Conservation (phyloP, 805 yeast genomes). For the Pichia phayaonensis region DNA sequence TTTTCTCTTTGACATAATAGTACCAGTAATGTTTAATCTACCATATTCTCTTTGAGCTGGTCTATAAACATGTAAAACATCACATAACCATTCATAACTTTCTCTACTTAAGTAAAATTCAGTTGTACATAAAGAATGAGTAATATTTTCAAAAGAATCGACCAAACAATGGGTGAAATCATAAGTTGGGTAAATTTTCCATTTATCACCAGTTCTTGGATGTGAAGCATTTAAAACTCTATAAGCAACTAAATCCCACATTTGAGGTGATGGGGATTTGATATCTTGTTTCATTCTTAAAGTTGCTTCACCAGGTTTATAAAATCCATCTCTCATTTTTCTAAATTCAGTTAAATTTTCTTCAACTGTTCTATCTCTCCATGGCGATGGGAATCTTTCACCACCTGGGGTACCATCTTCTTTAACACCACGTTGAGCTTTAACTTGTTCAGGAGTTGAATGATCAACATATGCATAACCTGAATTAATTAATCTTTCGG, state of each 20-base stretch:
- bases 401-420: slow-evolving; percentile 94
- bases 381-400: slow-evolving; percentile 74
- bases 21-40: slow-evolving; percentile 88
- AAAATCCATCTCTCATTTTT: slow-evolving; percentile 85
- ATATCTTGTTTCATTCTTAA: slow-evolving; percentile 96
- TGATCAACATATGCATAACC: slow-evolving; percentile 89
- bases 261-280: slow-evolving; percentile 87
- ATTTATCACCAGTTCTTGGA: slow-evolving; percentile 92
- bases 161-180: slow-evolving; percentile 99
- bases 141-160: slow-evolving; percentile 92
- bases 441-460: slow-evolving; percentile 87
- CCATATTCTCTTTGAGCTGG: slow-evolving; percentile 99
- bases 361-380: slow-evolving; percentile 65
- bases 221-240: slow-evolving; percentile 88
- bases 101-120: slow-evolving; percentile 90
- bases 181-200: slow-evolving; percentile 98
- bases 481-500: slow-evolving; percentile 65
- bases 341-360: slow-evolving; percentile 76
- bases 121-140: slow-evolving; percentile 93
- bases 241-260: slow-evolving; percentile 99
- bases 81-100: slow-evolving; percentile 98
- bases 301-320: slow-evolving; percentile 85
- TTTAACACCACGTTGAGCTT: slow-evolving; percentile 81
- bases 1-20: slow-evolving; percentile 91
- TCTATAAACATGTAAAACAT: slow-evolving; percentile 86